phyloP scores from a whole-genome alignment of 2,329 filamentous ascomycete genomes.

The Xylariaceae sp. region DNA sequence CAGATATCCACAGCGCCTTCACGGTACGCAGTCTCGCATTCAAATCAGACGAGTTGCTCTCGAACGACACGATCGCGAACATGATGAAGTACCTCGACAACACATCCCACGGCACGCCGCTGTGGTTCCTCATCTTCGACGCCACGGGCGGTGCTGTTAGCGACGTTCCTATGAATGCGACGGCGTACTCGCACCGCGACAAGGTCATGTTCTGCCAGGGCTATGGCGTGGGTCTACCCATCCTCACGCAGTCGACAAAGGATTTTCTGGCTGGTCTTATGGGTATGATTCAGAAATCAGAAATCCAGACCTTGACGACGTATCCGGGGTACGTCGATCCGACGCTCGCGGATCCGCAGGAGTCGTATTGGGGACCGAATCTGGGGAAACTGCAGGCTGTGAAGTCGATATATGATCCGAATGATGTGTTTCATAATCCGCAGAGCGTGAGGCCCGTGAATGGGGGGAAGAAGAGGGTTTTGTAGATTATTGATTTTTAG shows the following conservation, averaged over 20 bases:
- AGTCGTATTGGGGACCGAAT: slow-evolving; percentile 52
- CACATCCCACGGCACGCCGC: slow-evolving; percentile 43
- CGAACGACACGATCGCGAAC: slow-evolving; percentile 39
- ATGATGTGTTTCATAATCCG: slow-evolving; percentile 53
- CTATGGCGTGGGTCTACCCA: slow-evolving; percentile 49
- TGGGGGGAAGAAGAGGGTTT: background rate
- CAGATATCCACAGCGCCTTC: slow-evolving; percentile 46
- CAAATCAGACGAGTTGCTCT: slow-evolving; percentile 43
- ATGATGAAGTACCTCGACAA: slow-evolving; percentile 51
- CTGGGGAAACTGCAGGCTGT: slow-evolving; percentile 42
- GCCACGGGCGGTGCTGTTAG: slow-evolving; percentile 55
- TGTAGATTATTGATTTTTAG: background rate
- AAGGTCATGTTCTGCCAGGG: slow-evolving; percentile 59
- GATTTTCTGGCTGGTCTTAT: slow-evolving; percentile 50
- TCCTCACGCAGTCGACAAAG: slow-evolving; percentile 42
- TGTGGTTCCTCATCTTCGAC: slow-evolving; percentile 61
- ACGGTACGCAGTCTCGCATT: slow-evolving; percentile 55
- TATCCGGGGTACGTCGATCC: slow-evolving; percentile 62
- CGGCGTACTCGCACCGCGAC: slow-evolving; percentile 59
- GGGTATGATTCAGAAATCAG: slow-evolving; percentile 35
- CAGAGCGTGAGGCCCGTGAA: slow-evolving; percentile 43
- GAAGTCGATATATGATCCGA: slow-evolving; percentile 49
- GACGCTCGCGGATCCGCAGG: slow-evolving; percentile 41
- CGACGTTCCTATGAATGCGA: slow-evolving; percentile 50
- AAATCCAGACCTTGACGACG: slow-evolving; percentile 41